phyloP scores from a whole-genome alignment of 164 flowering plant species.

The Platanus orientalis region DNA sequence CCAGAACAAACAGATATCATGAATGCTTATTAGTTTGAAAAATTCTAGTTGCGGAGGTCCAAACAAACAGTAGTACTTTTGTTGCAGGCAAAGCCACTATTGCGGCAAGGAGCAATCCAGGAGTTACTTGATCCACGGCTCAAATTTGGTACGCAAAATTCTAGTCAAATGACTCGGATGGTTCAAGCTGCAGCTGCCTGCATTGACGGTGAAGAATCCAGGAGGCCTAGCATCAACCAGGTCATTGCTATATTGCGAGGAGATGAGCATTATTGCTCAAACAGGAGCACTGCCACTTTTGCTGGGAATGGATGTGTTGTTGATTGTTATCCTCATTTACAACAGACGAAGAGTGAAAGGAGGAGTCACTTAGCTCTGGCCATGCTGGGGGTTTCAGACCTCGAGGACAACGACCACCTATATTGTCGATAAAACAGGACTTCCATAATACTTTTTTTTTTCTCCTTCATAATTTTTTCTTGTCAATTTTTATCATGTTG shows the following conservation, averaged over 20 bases:
- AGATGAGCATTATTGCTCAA: slow-evolving; percentile 22
- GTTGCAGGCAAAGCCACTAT: slow-evolving; percentile 72
- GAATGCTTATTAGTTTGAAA: neutral
- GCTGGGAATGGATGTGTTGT: slow-evolving; percentile 27
- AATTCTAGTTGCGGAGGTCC: neutral
- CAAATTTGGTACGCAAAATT: slow-evolving; percentile 31
- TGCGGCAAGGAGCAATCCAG: slow-evolving; percentile 44
- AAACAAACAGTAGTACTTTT: neutral
- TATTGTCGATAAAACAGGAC: slow-evolving; percentile 34
- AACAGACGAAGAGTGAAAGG: slow-evolving; percentile 59
- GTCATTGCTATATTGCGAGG: slow-evolving; percentile 56
- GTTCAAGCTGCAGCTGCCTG: slow-evolving; percentile 72
- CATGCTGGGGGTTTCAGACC: slow-evolving; percentile 79
- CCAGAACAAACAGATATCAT: neutral
- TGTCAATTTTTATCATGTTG: slow-evolving; percentile 9
- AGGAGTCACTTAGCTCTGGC: slow-evolving; percentile 74
- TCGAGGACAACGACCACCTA: slow-evolving; percentile 60
- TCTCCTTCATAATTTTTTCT: neutral
- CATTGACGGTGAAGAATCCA: slow-evolving; percentile 58
- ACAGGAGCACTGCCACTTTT: slow-evolving; percentile 26
- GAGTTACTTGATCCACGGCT: slow-evolving; percentile 60
- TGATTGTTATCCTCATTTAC: slow-evolving; percentile 37
- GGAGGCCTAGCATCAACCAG: slow-evolving; percentile 55
- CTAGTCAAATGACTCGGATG: slow-evolving; percentile 44
- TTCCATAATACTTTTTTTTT: neutral